Evolutionary conservation across 768 basidiomycete species (phyloP).

Genomic region (Auricularia auricula-judae): DNA sequence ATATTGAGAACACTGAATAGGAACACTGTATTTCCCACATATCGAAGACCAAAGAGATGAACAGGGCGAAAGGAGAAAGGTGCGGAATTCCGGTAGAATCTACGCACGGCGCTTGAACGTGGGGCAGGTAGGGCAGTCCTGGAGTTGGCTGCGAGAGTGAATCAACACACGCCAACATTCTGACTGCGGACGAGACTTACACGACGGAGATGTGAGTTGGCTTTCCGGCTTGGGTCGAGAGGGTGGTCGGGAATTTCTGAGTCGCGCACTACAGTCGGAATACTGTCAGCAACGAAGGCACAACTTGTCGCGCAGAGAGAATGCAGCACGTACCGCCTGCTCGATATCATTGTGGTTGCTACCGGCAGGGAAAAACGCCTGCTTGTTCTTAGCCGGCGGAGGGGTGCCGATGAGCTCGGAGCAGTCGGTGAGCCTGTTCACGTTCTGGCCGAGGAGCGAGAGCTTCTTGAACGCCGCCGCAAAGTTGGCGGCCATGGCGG

Average conservation of each 20-base stretch:
- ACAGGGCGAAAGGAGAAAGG: too few relatives aligned
- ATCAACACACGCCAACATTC: not conserved
- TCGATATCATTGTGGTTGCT: not conserved
- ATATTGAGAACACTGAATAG: too few relatives aligned
- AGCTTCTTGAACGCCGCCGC: too few relatives aligned
- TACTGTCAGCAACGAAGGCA: not conserved
- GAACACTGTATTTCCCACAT: too few relatives aligned
- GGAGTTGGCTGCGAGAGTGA: not conserved
- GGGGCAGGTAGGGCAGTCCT: not conserved
- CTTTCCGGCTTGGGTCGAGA: not conserved
- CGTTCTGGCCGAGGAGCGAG: too few relatives aligned
- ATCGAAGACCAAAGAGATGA: too few relatives aligned
- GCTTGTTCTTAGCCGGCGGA: too few relatives aligned
- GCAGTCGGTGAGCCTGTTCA: too few relatives aligned
- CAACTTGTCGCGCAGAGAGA: not conserved
- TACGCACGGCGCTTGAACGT: not conserved
- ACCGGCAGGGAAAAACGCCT: not conserved
- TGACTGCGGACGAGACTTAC: not conserved
- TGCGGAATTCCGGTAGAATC: not conserved
- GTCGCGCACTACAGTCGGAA: not conserved
- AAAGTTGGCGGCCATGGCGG: too few relatives aligned
- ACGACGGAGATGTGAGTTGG: not conserved
- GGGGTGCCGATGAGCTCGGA: too few relatives aligned
- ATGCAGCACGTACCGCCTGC: not conserved
- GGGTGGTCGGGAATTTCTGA: not conserved